Evolutionary conservation across 352 stramenopile genomes (phyloP).

Genomic region (Albugo candida): DNA sequence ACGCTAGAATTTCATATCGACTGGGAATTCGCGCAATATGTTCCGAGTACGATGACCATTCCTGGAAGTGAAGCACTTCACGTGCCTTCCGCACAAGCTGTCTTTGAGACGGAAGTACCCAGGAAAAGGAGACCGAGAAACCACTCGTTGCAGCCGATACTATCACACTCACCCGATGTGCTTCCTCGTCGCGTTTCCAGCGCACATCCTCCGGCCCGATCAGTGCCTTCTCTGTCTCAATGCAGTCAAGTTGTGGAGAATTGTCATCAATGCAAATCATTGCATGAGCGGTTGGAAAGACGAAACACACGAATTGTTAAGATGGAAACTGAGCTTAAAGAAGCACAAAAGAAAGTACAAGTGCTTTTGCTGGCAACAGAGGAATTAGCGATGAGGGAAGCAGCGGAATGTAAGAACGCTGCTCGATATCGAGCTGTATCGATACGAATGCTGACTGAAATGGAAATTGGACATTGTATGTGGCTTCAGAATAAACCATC

Average conservation of each 20-base stretch:
- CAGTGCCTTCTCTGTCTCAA: too few relatives aligned
- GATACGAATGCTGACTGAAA: constrained; percentile 45
- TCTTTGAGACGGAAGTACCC: too few relatives aligned
- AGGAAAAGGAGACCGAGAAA: too few relatives aligned
- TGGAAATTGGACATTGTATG: constrained; percentile 17
- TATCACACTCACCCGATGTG: too few relatives aligned
- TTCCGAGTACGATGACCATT: too few relatives aligned
- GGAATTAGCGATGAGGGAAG: constrained; percentile 33
- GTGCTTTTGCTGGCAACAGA: constrained; percentile 38
- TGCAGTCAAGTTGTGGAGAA: too few relatives aligned
- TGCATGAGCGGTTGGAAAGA: constrained; percentile 37
- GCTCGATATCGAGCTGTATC: constrained; percentile 29
- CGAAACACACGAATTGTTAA: constrained; percentile 60
- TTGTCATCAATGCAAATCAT: constrained; percentile 18
- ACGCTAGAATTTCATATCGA: constrained; percentile 58
- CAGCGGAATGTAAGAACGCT: constrained; percentile 41
- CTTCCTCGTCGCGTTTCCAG: too few relatives aligned
- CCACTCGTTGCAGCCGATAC: too few relatives aligned
- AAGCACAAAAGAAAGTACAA: constrained; percentile 60
- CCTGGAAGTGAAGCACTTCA: too few relatives aligned
- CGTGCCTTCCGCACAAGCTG: too few relatives aligned
- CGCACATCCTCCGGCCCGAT: too few relatives aligned
- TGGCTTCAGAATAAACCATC: too few relatives aligned
- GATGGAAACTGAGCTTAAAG: constrained; percentile 56
- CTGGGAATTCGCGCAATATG: constrained; percentile 23